Percentiles rank a stretch among this genome's conserved stretches.
phyloP scores from a whole-genome alignment of 345 rosid genomes.

The Mangifera indica region DNA sequence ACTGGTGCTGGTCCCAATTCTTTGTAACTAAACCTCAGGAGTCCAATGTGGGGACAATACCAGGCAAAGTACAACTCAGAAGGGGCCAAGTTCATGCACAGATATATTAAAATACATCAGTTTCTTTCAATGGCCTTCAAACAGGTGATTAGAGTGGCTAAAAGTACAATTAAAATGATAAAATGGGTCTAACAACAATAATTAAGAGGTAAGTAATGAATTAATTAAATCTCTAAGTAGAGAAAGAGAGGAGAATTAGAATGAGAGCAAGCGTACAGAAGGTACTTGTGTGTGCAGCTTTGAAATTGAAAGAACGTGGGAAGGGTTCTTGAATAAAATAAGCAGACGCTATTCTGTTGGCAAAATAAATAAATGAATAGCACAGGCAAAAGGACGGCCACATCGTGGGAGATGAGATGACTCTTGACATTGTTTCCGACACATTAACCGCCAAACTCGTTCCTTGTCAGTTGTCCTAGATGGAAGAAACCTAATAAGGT shows the following conservation, averaged over 20 bases:
- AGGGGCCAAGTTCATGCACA: conserved; percentile 37
- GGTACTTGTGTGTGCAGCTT: neutral
- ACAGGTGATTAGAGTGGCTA: conserved; percentile 18
- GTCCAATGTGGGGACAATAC: conserved; percentile 47
- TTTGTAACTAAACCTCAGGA: conserved; percentile 39
- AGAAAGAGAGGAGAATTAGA: conserved; percentile 5
- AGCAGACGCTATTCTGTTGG: conserved; percentile 18
- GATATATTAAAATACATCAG: conserved; percentile 31
- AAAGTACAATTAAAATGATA: conserved; percentile 20
- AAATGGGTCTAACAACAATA: conserved; percentile 20
- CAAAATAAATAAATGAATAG: conserved; percentile 8
- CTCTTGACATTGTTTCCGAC: conserved; percentile 9
- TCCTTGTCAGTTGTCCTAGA: conserved; percentile 46
- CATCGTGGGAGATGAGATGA: conserved; percentile 46
- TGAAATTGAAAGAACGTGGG: conserved; percentile 47
- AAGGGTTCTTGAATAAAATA: conserved; percentile 30
- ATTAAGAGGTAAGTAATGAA: conserved; percentile 23
- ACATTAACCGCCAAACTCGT: conserved; percentile 23
- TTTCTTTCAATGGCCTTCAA: conserved; percentile 20
- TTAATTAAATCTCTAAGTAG: conserved; percentile 15
- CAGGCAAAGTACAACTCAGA: conserved; percentile 59
- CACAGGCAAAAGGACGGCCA: conserved; percentile 35
- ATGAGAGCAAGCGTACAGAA: conserved; percentile 16
- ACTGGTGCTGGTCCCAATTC: conserved; percentile 32
- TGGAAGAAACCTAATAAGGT: conserved; percentile 28